phyloP scores from a whole-genome alignment of 2,329 filamentous ascomycete genomes.

The Cercospora citrullina region DNA sequence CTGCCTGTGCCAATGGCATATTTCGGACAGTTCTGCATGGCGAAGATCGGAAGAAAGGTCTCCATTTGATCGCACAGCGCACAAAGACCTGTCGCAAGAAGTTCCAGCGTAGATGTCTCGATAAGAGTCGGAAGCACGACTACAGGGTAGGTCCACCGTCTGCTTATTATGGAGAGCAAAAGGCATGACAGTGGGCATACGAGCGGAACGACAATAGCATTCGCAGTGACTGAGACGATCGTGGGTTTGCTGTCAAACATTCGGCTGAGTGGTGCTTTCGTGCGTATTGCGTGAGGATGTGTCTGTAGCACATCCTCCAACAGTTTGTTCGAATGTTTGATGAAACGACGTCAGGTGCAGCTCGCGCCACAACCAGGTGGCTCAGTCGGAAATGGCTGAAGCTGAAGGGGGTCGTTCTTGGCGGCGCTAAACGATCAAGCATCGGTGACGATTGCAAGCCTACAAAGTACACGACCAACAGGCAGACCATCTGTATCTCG shows the following conservation, averaged over 20 bases:
- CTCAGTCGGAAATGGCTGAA: background rate
- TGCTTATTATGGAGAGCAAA: background rate
- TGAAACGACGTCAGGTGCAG: background rate
- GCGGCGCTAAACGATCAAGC: background rate
- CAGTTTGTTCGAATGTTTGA: background rate
- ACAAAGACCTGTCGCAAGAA: background rate
- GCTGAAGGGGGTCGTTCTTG: background rate
- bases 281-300: background rate
- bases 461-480: background rate
- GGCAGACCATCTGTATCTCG: background rate
- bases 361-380: conserved; percentile 1
- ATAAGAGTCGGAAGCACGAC: background rate
- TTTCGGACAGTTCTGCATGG: background rate
- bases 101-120: background rate
- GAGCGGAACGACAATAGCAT: background rate
- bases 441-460: conserved; percentile 7
- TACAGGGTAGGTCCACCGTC: background rate
- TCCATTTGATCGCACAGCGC: background rate
- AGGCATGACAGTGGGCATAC: background rate
- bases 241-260: background rate
- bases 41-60: background rate
- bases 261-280: background rate
- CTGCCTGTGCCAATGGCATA: background rate
- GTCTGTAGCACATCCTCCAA: background rate
- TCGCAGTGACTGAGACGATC: background rate